Evolutionary conservation across 192 early-diverging fungal species (phyloP), one percentile per base, ranked within the genome.

Genomic region (Spizellomyces sp.): DNA sequence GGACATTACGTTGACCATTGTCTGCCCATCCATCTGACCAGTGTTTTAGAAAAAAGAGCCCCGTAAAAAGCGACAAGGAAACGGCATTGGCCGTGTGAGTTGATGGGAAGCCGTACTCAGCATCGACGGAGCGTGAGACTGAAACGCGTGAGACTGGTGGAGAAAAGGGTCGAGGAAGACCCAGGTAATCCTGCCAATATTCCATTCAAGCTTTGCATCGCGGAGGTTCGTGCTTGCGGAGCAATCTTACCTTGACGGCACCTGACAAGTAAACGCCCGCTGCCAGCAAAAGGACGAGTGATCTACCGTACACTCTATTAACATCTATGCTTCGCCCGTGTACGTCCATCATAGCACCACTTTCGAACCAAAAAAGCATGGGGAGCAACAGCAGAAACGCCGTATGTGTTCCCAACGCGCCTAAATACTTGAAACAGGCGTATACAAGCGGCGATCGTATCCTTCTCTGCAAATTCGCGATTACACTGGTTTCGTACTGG

Each of bases 21-120:
- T 58, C 52, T n/a, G 64, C 54, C 54, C 46, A 54, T 42, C 52
- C 41, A 63, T 45, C 79, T 68, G 85, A 77, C 64, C 64, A 67
- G 41, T 66, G 59, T 57, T 6, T 14, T 17, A 86, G 21, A 41
- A 73, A 68, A 58, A 45, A 75, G 43, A 62, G 58, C 10, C 52
- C 62, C 27, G 67, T 69, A 58, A 81, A 86, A 8, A 90, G 70
- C 6, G 90, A 87, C 10, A 95, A 86, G n/a, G 90, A 88, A 27
- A 91, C 77, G 1, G 92, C 90, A 76, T 95, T 95, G 45, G 91
- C 86, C 0, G 93, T 89, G 69, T 98, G 95, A 0, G 92, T 92
- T 5, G 92, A 94, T 19, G 95, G 95, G 71, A 95, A 95, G 14
- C 95, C 95, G 70, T 94, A 98, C 77, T 98, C 95, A 14, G 89